Percentiles rank a stretch among this genome's conserved stretches.
Evolutionary conservation across 352 stramenopile genomes (phyloP).

Genomic region (Phytophthora tubulina): DNA sequence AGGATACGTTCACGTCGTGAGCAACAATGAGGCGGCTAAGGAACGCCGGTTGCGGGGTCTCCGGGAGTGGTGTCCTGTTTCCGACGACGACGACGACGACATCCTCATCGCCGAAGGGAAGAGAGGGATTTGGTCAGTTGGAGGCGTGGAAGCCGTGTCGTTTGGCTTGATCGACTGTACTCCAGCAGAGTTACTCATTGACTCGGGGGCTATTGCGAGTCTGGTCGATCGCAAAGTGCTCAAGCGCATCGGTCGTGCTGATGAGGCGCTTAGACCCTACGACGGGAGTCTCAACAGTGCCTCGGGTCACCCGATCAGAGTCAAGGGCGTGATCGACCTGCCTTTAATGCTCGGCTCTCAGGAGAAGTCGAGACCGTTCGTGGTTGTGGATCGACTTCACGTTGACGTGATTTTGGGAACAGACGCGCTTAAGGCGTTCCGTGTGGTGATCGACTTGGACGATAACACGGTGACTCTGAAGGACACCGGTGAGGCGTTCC

Average conservation of each 20-base stretch:
- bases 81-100: too few relatives aligned
- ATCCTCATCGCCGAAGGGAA: neutral
- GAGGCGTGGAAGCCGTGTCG: neutral
- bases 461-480: neutral
- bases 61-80: too few relatives aligned
- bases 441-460: too few relatives aligned
- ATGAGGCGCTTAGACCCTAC: neutral
- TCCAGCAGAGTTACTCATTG: neutral
- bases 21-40: too few relatives aligned
- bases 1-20: too few relatives aligned
- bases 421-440: too few relatives aligned
- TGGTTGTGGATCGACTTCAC: constrained; percentile 2
- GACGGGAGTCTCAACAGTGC: constrained; percentile 7
- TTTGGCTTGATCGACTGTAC: neutral
- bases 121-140: neutral
- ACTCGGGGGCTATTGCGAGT: constrained; percentile 9
- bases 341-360: neutral
- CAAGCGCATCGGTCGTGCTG: neutral
- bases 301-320: neutral
- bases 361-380: neutral
- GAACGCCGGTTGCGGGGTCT: too few relatives aligned
- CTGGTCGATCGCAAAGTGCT: neutral
- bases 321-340: constrained; percentile 7
- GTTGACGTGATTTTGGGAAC: too few relatives aligned
- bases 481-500: neutral